Base-by-base conservation (phyloP, 495 filamentous ascomycete genomes). In the Penicillium tannophilum region DNA sequence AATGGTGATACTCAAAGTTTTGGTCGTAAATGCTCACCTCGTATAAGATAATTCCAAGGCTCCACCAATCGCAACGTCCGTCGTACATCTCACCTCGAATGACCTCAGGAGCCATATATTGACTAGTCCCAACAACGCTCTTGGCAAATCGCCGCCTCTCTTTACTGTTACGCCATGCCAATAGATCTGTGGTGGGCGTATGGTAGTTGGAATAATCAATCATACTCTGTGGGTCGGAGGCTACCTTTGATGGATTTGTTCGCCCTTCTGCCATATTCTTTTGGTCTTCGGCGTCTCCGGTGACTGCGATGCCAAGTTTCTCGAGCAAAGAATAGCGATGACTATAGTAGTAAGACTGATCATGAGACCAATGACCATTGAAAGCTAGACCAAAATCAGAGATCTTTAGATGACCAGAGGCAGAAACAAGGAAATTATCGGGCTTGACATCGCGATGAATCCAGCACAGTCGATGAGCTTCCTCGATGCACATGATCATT, bases 61-160 rank as follows among this genome's bases (percentile, higher is more conserved):
- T 97, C 93, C 92, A 98, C 90, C 86, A 98, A 74, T 97, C 93
- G 72, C 93, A 97, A 58, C 93, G 78, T 24, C 88, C 93, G 77
- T 98, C 93, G 68, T 98, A 97, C 28, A 80, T 73, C 50, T 92
- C 82, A 19, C 91, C 93, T 58, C 86, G 79, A 56, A 97, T 86
- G 30, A 98, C 89, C 73, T 97, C 93, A 4, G 93, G 93, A 1
- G 93, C 93, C 93, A 96, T 96, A 73, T 97, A 98, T 72, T 97
- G 93, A 68, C 91, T 96, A 1, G 93, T 98, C 4, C 93, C 93
- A 36, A 98, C 91, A n/a, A 96, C 85, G 61, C 90, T 95, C 53
- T 85, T 82, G 9, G 93, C 93, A 46, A 91, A 79, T 42, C 82
- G 82, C 36, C 92, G 83, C 63, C 84, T 89, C 11, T 91, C 85